Evolutionary conservation across 2,329 filamentous ascomycete genomes (phyloP).

Genomic region (Beauveria asiatica): DNA sequence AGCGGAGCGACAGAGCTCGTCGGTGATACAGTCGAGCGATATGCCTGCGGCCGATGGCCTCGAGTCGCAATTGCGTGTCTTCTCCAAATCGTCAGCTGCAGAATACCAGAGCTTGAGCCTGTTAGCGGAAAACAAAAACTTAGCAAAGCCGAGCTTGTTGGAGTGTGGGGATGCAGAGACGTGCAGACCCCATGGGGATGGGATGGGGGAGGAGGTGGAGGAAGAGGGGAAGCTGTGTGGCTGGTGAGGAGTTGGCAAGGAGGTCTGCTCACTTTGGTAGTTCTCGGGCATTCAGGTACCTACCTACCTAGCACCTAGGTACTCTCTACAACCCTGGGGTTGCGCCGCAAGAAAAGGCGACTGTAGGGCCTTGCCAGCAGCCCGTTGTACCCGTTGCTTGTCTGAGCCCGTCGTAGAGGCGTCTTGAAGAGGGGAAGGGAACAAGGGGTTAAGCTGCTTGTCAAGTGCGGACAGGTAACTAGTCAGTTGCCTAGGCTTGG

Average conservation of each 20-base stretch:
- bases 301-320: too few species aligned
- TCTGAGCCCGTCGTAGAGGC: not conserved
- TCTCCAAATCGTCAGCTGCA: constrained; percentile 9
- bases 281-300: not conserved
- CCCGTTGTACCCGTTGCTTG: too few species aligned
- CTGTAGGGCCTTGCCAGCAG: not conserved
- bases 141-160: constrained; percentile 10
- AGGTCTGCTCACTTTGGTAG: not conserved
- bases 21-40: not conserved
- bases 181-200: constrained; percentile 10
- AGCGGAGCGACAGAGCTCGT: not conserved
- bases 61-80: not conserved
- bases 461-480: not conserved
- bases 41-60: not conserved
- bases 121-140: not conserved
- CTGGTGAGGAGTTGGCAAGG: not conserved
- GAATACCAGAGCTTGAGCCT: not conserved
- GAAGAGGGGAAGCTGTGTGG: constrained; percentile 8
- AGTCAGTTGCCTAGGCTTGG: constrained; percentile 7
- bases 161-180: constrained; percentile 9
- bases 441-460: not conserved
- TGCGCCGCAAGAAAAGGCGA: not conserved
- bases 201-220: constrained; percentile 3
- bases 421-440: not conserved
- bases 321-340: not conserved